phyloP scores from a whole-genome alignment of 2,329 filamentous ascomycete genomes.

The Blastomyces parvus region DNA sequence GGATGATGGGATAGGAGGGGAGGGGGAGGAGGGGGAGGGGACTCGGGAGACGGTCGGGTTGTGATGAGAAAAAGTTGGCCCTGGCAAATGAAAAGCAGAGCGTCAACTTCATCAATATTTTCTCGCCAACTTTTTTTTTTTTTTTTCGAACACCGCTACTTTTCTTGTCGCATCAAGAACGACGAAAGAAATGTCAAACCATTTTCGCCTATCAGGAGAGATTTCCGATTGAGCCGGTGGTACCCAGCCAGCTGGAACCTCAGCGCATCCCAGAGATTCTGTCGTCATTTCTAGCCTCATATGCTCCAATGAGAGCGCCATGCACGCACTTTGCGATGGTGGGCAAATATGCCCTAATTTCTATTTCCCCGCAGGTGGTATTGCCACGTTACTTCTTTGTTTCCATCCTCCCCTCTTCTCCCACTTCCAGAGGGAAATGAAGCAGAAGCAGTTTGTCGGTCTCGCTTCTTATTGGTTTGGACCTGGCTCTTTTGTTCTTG shows the following conservation, averaged over 20 bases:
- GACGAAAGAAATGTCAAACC: background rate
- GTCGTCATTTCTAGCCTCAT: background rate
- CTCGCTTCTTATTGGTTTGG: background rate
- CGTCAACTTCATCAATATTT: background rate
- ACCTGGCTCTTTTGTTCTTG: background rate
- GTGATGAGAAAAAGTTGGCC: background rate
- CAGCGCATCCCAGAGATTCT: conserved; percentile 1
- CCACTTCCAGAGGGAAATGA: background rate
- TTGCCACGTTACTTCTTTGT: background rate
- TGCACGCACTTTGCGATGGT: background rate
- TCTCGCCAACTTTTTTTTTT: background rate
- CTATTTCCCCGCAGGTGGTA: background rate
- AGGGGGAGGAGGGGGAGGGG: background rate
- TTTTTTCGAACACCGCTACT: background rate
- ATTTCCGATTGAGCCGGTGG: background rate
- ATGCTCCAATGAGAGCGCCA: conserved; percentile 1
- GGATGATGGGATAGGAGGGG: too few species aligned
- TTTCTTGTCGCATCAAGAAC: background rate
- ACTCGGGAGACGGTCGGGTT: background rate
- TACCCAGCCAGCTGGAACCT: conserved; percentile 10
- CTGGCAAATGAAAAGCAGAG: background rate
- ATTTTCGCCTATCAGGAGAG: background rate
- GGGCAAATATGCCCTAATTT: background rate
- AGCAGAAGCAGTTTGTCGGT: background rate
- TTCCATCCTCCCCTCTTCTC: background rate